These are phyloP conservation scores for Globisporangium spiculum DNA, from an alignment of 352 stramenopile species.

Conservation along the genomic window DNA sequence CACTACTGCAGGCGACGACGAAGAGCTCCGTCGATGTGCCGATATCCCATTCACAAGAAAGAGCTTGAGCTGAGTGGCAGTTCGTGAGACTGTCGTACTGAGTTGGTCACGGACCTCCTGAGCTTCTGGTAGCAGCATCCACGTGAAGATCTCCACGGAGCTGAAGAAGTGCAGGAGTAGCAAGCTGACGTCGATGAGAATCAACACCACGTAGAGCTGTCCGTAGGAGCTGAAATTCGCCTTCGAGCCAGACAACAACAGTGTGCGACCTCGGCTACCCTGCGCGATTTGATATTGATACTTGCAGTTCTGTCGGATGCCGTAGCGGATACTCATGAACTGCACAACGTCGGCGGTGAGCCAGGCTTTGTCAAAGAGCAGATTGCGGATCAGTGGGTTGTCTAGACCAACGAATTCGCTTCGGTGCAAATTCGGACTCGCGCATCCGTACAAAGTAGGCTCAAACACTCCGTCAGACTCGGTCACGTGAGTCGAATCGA, in stretches of 20 bases:
- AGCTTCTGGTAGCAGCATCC: constrained; percentile 10
- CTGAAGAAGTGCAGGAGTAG: constrained; percentile 10
- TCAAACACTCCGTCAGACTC: constrained; percentile 11
- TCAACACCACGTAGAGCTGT: constrained; percentile 25
- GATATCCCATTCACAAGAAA: background rate
- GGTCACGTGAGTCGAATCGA: background rate
- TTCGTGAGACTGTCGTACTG: constrained; percentile 9
- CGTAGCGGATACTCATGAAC: constrained; percentile 14
- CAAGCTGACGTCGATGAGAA: constrained; percentile 21
- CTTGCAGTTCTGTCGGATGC: constrained; percentile 23
- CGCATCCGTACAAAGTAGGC: constrained; percentile 21
- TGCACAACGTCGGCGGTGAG: constrained; percentile 18
- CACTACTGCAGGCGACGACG: background rate
- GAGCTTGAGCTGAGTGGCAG: background rate
- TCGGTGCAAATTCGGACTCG: constrained; percentile 23
- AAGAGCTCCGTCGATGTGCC: background rate
- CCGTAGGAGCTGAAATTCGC: constrained; percentile 22
- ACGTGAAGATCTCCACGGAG: constrained; percentile 21
- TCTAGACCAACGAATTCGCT: constrained; percentile 20
- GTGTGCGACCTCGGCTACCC: background rate
- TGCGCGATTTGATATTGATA: constrained; percentile 16
- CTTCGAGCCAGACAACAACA: background rate
- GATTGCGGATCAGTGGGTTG: constrained; percentile 7
- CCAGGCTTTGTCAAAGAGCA: constrained; percentile 21
- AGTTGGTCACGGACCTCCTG: constrained; percentile 5